Conservation (phyloP, 768 basidiomycete species). For the Calvatia gigantea region DNA sequence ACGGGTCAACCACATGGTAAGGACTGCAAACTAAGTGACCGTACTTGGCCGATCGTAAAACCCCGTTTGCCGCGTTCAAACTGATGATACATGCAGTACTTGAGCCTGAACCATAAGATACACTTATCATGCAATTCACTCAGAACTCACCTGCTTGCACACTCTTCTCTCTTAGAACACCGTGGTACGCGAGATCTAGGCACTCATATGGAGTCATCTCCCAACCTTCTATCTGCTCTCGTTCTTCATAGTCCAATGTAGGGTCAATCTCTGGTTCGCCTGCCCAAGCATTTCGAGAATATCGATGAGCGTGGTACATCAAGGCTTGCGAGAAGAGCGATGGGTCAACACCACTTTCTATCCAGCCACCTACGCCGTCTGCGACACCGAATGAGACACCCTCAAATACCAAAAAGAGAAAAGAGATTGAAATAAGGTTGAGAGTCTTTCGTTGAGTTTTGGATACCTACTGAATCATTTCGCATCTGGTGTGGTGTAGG, state of each 20-base stretch:
- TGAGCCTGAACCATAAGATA: slow-evolving; percentile 50
- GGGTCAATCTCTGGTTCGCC: slow-evolving; percentile 84
- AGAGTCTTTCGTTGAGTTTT: slow-evolving; percentile 17
- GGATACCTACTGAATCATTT: slow-evolving; percentile 64
- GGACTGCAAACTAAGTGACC: slow-evolving; percentile 20
- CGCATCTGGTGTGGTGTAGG: slow-evolving; percentile 53
- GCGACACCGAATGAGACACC: slow-evolving; percentile 81
- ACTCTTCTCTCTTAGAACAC: slow-evolving; percentile 62
- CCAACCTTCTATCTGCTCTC: slow-evolving; percentile 68
- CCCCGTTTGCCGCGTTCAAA: slow-evolving; percentile 69
- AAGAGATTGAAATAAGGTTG: slow-evolving; percentile 11
- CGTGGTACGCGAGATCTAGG: slow-evolving; percentile 67
- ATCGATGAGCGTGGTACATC: slow-evolving; percentile 82
- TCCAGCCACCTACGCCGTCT: slow-evolving; percentile 95
- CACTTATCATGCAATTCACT: slow-evolving; percentile 19
- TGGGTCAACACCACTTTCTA: slow-evolving; percentile 77
- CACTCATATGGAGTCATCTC: slow-evolving; percentile 73
- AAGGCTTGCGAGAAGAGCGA: slow-evolving; percentile 88
- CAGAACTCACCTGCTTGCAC: slow-evolving; percentile 59
- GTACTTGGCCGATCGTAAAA: slow-evolving; percentile 77
- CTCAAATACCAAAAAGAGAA: slow-evolving; percentile 38
- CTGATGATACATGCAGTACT: slow-evolving; percentile 80
- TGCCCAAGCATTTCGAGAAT: slow-evolving; percentile 70
- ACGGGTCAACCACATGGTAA: slow-evolving; percentile 1
- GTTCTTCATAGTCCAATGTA: slow-evolving; percentile 66